Percentiles rank a stretch among this genome's conserved stretches.
Conservation (phyloP, 164 flowering plant species). For the Cinnamomum chago region DNA sequence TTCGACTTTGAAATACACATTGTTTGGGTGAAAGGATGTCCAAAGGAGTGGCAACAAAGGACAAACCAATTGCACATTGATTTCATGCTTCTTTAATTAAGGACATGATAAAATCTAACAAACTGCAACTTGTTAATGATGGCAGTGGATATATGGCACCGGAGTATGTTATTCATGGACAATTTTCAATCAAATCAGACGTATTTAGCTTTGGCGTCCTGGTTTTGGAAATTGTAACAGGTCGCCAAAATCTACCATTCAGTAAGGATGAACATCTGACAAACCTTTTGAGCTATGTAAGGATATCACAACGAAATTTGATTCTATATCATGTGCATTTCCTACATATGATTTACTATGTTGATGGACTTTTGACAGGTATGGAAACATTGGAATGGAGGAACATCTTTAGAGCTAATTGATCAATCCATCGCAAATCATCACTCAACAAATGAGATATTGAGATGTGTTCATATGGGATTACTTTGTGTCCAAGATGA, state of each 20-base stretch:
- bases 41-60: too few species aligned
- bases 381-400: slow-evolving; percentile 42
- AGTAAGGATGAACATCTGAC: not conserved
- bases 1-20: not conserved
- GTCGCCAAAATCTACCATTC: not conserved
- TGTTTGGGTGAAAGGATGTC: not conserved
- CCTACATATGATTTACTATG: not conserved
- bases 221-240: slow-evolving; percentile 10
- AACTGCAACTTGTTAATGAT: not conserved
- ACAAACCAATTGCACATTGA: not conserved
- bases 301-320: not conserved
- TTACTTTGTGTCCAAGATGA: slow-evolving; percentile 51
- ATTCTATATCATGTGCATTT: not conserved
- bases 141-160: slow-evolving; percentile 16
- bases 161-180: slow-evolving; percentile 12
- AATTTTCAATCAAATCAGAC: slow-evolving; percentile 8
- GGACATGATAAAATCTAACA: too few species aligned
- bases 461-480: slow-evolving; percentile 45
- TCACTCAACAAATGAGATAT: slow-evolving; percentile 16
- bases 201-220: slow-evolving; percentile 9
- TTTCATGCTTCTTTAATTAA: not conserved
- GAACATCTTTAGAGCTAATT: slow-evolving; percentile 25
- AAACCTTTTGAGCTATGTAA: slow-evolving; percentile 5
- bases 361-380: slow-evolving; percentile 23
- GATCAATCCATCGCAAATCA: slow-evolving; percentile 22